phyloP scores from a whole-genome alignment of 2,329 filamentous ascomycete species.

The Drechslerella dactyloides region DNA sequence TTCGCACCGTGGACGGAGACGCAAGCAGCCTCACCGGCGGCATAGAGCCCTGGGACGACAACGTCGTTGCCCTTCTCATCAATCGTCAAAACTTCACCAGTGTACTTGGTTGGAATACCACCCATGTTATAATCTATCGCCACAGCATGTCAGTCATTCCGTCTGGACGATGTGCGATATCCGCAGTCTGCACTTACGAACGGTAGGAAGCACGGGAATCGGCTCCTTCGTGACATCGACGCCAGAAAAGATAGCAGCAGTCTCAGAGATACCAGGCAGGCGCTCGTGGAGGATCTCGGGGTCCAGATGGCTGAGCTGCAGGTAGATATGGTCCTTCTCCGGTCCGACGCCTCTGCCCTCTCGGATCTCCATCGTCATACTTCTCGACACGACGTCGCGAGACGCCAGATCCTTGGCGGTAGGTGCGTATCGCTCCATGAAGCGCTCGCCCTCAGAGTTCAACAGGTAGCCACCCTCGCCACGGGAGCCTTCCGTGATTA shows the following conservation, averaged over 20 bases:
- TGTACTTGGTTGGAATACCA: conserved; percentile 97
- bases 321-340: conserved; percentile 98
- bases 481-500: conserved; percentile 97
- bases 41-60: conserved; percentile 92
- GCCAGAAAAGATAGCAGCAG: conserved; percentile 93
- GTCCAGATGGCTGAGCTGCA: conserved; percentile 94
- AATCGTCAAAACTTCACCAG: conserved; percentile 89
- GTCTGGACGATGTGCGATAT: neutral
- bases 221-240: conserved; percentile 86
- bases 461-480: conserved; percentile 97
- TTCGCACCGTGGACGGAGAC: conserved; percentile 98
- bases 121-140: conserved; percentile 91
- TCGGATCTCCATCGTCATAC: conserved; percentile 98
- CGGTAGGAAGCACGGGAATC: conserved; percentile 63
- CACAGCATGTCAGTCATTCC: conserved; percentile 56
- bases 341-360: conserved; percentile 95
- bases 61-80: conserved; percentile 84
- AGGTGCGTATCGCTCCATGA: conserved; percentile 98
- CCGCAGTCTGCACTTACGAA: conserved; percentile 55
- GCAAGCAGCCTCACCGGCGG: conserved; percentile 95
- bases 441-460: conserved; percentile 97
- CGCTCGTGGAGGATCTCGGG: conserved; percentile 91
- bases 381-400: conserved; percentile 94
- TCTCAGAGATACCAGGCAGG: conserved; percentile 98
- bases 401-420: conserved; percentile 97